Evolutionary conservation across 768 basidiomycete genomes (phyloP).

Genomic region (Xerocomellus dryophilus): DNA sequence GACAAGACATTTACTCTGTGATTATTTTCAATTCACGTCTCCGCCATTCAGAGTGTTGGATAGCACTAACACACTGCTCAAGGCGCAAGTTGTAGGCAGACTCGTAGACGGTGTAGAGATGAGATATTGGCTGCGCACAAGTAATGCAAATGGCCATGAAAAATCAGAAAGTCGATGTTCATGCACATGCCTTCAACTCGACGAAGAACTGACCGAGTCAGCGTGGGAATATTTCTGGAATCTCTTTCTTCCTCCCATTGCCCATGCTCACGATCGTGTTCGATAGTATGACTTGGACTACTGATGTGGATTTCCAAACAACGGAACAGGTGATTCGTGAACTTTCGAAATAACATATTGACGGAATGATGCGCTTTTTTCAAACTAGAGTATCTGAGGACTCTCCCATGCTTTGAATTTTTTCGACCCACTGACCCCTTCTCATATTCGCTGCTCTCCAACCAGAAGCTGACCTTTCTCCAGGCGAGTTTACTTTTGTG

Average conservation of each 20-base stretch:
- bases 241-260: too few species aligned
- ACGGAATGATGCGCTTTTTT: not conserved
- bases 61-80: constrained; percentile 72
- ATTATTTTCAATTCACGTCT: constrained; percentile 5
- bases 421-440: not conserved
- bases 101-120: constrained; percentile 80
- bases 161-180: too few species aligned
- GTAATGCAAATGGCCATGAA: constrained; percentile 78
- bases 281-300: too few species aligned
- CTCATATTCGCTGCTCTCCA: not conserved
- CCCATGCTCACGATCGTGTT: too few species aligned
- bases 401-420: not conserved
- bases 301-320: not conserved
- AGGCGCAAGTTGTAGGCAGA: constrained; percentile 75
- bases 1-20: constrained; percentile 54
- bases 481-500: not conserved
- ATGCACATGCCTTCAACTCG: not conserved
- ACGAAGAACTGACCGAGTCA: not conserved
- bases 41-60: not conserved
- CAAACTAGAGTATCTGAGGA: constrained; percentile 14
- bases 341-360: not conserved
- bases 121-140: constrained; percentile 61
- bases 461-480: not conserved
- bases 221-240: constrained; percentile 6
- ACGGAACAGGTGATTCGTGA: not conserved